Evolutionary conservation across 2,329 filamentous ascomycete species (phyloP), one percentile per base, ranked within the genome.

Genomic region (Trichoderma cornu-damae): DNA sequence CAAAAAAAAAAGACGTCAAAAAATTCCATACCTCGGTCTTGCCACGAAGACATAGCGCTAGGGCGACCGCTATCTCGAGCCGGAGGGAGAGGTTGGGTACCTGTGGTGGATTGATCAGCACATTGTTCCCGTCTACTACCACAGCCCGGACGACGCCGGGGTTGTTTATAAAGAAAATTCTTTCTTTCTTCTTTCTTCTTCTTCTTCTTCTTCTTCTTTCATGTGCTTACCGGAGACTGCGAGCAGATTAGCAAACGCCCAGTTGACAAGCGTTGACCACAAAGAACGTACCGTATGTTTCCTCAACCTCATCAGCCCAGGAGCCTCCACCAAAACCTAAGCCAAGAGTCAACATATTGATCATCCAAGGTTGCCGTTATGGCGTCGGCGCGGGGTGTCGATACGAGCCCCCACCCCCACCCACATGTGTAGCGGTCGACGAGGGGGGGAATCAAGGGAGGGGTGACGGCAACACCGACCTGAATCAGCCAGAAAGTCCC

Each of bases 251-350:
- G 69, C 62, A 62, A 46, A 12, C 4, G 46, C 24, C 8, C 22
- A 50, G 6, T 12, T n/a, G 22, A 30, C 30, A 22, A 42, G n/a
- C 12, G 11, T 18, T 37, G 14, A 35, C 30, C 43, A 48, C 28
- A 46, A 43, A 58, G 59, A 57, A 42, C 86, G 79, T 81, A 93
- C 89, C 79, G 73, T 85, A 83, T 64, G 89, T 82, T 69, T 96
- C 91, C 76, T 99, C 94, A 78, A 99, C 96, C 73, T 99, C 94
- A 77, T 99, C 95, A 68, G 94, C 94, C 94, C 94, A 99, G 66
- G 94, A 97, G 71, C 93, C 69, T 68, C 71, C 91, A 66, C 78
- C 80, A 64, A 77, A 79, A 63, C 75, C 77, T 79, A 55, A 44
- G 34, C 51, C 37, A 38, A 35, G 22, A 48, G 65, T 71, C 54